Evolutionary conservation across 192 early-diverging fungal species (phyloP), one percentile per base, ranked within the genome.

Genomic region (Backusella mclennaniae): DNA sequence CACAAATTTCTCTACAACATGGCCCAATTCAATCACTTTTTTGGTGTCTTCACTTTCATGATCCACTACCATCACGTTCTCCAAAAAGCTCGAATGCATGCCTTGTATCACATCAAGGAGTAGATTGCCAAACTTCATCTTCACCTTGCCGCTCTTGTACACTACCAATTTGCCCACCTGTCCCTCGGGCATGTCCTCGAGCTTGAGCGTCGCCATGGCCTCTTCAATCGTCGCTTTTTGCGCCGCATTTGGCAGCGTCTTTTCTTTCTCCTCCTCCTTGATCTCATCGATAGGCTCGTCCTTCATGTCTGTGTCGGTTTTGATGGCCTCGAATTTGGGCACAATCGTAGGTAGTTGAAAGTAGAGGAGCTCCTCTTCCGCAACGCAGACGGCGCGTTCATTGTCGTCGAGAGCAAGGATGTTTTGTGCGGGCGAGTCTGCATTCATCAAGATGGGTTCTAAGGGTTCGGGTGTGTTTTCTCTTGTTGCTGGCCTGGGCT

Each of bases 71-170:
- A 91, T 88, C 5, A 90, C 52, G 63, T 86, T 88, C 75, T 92
- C 88, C 35, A 89, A 75, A 73, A 89, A 92, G 12, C 80, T 84
- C 52, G 86, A 85, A 19, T 85, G 84, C 15, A 87, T 85, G 15
- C 88, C 89, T 23, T 69, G 72, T 29, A 73, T 72, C 14, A 89
- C 86, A 41, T 92, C 91, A 75, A 91, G 80, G 3, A 87, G 46
- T n/a, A 92, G 78, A 39, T 86, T 81, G n/a, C 90, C 91, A 52
- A 92, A 69, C 68, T 85, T 82, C 73, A 92, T 74, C 82, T 89
- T 89, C 80, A 91, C 88, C 74, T 90, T 89, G 6, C 90, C 91
- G 41, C 86, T 88, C 83, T 89, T 88, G 75, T 89, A 90, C 0
- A 92, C 79, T 9, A 90, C 39, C 69, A 92, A 41, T 73, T 85